A percentile compares a stretch with the other conserved stretches of the same genome.
These are phyloP conservation scores for Backusella macrospora DNA, from an alignment of 192 early-diverging fungal species.

Conservation along the genomic window DNA sequence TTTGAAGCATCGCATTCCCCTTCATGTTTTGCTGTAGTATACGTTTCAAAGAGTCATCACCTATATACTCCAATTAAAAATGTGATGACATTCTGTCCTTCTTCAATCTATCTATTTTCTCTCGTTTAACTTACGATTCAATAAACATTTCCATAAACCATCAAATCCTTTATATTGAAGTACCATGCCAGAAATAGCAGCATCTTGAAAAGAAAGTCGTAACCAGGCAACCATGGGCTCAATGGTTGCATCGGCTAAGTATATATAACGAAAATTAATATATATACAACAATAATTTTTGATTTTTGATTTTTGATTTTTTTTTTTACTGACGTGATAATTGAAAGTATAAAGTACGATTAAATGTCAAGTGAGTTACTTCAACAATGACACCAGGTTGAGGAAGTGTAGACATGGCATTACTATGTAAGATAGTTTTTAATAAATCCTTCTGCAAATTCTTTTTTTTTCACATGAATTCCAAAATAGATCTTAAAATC, in stretches of 20 bases:
- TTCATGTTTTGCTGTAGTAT: conserved; percentile 41
- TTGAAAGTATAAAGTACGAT: conserved; percentile 38
- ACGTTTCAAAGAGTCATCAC: conserved; percentile 43
- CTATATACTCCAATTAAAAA: conserved; percentile 12
- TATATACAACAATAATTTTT: too few species aligned
- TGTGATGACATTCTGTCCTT: background rate
- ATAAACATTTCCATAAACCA: conserved; percentile 44
- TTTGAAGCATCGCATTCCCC: conserved; percentile 32
- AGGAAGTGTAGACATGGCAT: conserved; percentile 8
- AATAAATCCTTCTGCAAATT: background rate
- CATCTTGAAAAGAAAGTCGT: conserved; percentile 39
- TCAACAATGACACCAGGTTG: conserved; percentile 33
- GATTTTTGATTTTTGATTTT: background rate
- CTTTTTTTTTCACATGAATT: background rate
- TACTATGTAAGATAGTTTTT: background rate
- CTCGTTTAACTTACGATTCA: conserved; percentile 38
- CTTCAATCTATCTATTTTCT: background rate
- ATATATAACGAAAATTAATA: too few species aligned
- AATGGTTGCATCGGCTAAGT: conserved; percentile 42
- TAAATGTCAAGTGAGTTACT: conserved; percentile 37
- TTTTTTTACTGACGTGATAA: conserved; percentile 32
- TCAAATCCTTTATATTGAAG: conserved; percentile 45
- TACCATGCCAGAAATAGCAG: conserved; percentile 42
- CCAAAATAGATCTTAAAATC: too few species aligned
- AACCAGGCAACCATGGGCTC: conserved; percentile 44